Conservation (phyloP, 805 yeast genomes). For the Starmerella riodocensis region DNA sequence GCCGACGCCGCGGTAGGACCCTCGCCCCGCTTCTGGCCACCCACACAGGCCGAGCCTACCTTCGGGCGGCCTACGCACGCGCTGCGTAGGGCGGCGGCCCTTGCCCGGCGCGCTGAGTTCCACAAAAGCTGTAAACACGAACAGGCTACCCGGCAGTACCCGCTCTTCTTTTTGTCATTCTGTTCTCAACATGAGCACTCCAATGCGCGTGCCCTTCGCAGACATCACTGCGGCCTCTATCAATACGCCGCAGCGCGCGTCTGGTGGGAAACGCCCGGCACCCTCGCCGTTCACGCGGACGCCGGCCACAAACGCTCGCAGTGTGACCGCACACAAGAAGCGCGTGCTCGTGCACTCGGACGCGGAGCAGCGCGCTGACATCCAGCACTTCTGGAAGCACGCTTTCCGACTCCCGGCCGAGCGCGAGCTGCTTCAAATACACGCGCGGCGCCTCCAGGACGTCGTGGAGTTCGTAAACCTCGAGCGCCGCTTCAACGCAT, state of each 20-base stretch:
- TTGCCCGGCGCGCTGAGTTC: too few relatives aligned
- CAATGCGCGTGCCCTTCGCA: slow-evolving; percentile 5
- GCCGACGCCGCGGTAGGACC: too few relatives aligned
- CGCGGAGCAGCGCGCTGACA: slow-evolving; percentile 2
- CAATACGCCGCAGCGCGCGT: neutral
- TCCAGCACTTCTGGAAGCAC: slow-evolving; percentile 5
- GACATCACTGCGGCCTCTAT: slow-evolving; percentile 9
- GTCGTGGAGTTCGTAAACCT: slow-evolving; percentile 16
- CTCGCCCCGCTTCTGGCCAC: too few relatives aligned
- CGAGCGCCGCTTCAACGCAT: slow-evolving; percentile 9
- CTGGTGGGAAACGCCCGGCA: slow-evolving; percentile 7
- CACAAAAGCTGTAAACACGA: too few relatives aligned
- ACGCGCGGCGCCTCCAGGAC: slow-evolving; percentile 1
- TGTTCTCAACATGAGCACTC: slow-evolving; percentile 1
- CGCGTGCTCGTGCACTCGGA: slow-evolving; percentile 1
- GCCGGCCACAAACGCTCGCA: neutral
- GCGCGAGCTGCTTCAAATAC: neutral
- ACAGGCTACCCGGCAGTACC: too few relatives aligned
- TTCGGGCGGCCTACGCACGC: too few relatives aligned
- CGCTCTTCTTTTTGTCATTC: too few relatives aligned
- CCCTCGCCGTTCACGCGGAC: slow-evolving; percentile 11
- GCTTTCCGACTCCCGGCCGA: neutral
- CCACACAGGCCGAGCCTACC: too few relatives aligned
- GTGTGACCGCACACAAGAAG: neutral
- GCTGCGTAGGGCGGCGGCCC: too few relatives aligned